Percentiles rank a stretch among this genome's conserved stretches.
Evolutionary conservation across 352 stramenopile genomes (phyloP).

Genomic region (Elongisporangium anandrum): DNA sequence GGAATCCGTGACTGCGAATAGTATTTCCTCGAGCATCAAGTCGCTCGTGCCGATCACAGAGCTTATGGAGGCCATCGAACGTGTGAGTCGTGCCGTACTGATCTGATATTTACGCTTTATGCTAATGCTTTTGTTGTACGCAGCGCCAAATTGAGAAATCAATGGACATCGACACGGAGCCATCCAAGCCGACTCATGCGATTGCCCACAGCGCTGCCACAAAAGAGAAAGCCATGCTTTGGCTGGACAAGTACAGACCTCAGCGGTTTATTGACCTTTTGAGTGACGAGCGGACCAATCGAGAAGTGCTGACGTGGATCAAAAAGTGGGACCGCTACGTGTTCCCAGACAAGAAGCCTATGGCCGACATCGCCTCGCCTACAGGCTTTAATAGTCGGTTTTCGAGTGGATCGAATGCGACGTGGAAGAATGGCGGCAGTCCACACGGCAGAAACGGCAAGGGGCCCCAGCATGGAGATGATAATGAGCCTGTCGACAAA

Average conservation of each 20-base stretch:
- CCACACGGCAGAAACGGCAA: constrained; percentile 4
- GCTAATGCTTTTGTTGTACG: constrained; percentile 2
- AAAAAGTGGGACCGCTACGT: constrained; percentile 96
- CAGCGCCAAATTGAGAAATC: constrained; percentile 69
- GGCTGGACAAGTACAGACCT: constrained; percentile 97
- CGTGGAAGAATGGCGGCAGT: neutral
- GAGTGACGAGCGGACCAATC: constrained; percentile 95
- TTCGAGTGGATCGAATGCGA: neutral
- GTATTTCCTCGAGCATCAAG: neutral
- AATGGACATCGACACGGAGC: constrained; percentile 22
- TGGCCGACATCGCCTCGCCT: neutral
- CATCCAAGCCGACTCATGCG: constrained; percentile 1
- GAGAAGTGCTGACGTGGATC: constrained; percentile 93
- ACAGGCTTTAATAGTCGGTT: neutral
- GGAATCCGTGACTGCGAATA: neutral
- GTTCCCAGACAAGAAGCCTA: constrained; percentile 74
- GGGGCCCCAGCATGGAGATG: constrained; percentile 4
- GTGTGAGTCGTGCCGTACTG: constrained; percentile 14
- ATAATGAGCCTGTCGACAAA: constrained; percentile 21
- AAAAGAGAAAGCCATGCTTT: constrained; percentile 56
- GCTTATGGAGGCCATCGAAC: constrained; percentile 55
- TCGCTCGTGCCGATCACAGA: constrained; percentile 47
- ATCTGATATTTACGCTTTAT: constrained; percentile 3
- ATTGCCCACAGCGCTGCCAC: neutral
- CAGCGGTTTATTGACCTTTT: constrained; percentile 93